These are phyloP conservation scores for Choiromyces venosus DNA, from an alignment of 495 filamentous ascomycete genomes.

Conservation along the genomic window DNA sequence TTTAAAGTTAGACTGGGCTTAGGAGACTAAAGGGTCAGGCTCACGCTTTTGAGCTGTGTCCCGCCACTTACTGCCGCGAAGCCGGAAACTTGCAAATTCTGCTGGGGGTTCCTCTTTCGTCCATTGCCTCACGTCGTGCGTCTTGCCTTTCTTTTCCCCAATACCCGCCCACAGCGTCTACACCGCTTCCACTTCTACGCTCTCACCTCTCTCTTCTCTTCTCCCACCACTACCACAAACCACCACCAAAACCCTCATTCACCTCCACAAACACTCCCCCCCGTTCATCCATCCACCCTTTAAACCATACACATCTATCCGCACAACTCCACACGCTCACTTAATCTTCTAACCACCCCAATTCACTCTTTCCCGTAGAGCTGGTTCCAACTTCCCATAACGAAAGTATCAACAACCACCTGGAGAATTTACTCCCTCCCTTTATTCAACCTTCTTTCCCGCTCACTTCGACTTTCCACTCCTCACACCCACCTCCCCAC, in stretches of 20 bases:
- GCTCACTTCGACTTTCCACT: neutral
- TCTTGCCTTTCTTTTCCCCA: conserved; percentile 22
- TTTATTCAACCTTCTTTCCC: neutral
- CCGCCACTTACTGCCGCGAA: conserved; percentile 1
- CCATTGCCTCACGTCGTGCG: conserved; percentile 1
- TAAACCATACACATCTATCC: neutral
- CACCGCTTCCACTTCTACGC: conserved; percentile 30
- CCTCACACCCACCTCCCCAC: conserved; percentile 17
- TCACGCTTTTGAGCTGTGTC: neutral
- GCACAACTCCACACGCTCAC: conserved; percentile 9
- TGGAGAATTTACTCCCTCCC: conserved; percentile 5
- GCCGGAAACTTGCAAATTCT: conserved; percentile 8
- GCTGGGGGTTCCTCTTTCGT: conserved; percentile 4
- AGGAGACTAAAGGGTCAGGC: neutral
- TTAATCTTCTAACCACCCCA: conserved; percentile 5
- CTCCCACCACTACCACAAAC: neutral
- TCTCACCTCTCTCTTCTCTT: conserved; percentile 12
- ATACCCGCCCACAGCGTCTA: conserved; percentile 34
- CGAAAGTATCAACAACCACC: neutral
- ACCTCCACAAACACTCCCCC: conserved; percentile 3
- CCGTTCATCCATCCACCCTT: neutral
- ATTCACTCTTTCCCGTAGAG: neutral
- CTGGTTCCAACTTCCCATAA: neutral
- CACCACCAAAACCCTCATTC: neutral
- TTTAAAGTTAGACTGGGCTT: neutral